Evolutionary conservation across 805 yeast species (phyloP).

Genomic region (Candida peoriensis): DNA sequence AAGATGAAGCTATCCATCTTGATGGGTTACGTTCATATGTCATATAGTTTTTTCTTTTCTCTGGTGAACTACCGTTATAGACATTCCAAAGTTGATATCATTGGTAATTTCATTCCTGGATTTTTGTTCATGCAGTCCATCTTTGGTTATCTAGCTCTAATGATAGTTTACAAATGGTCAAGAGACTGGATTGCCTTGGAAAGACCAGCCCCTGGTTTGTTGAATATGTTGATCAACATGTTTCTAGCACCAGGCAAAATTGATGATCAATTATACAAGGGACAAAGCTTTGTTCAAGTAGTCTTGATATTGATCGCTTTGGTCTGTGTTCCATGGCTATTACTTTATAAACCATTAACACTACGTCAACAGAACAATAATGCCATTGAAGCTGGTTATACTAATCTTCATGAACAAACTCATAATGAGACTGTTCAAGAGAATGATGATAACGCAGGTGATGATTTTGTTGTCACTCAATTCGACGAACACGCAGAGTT

Average conservation of each 20-base stretch:
- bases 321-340: conserved; percentile 87
- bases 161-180: conserved; percentile 91
- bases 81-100: conserved; percentile 68
- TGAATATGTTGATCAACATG: conserved; percentile 95
- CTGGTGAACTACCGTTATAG: conserved; percentile 71
- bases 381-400: conserved; percentile 47
- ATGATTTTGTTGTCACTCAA: conserved; percentile 37
- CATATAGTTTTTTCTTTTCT: conserved; percentile 82
- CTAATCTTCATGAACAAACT: conserved; percentile 33
- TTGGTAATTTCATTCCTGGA: conserved; percentile 94
- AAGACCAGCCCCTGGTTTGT: conserved; percentile 83
- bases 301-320: conserved; percentile 70
- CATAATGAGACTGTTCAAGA: conserved; percentile 26
- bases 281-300: conserved; percentile 76
- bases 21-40: conserved; percentile 94
- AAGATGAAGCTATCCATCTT: conserved; percentile 95
- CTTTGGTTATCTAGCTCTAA: conserved; percentile 83
- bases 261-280: conserved; percentile 72
- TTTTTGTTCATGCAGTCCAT: conserved; percentile 93
- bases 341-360: conserved; percentile 77
- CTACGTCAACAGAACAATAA: conserved; percentile 53
- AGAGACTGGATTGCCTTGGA: conserved; percentile 82
- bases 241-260: conserved; percentile 88
- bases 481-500: conserved; percentile 51
- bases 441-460: conserved; percentile 44